phyloP scores from a whole-genome alignment of 164 flowering plant genomes.

The Umbellularia californica region DNA sequence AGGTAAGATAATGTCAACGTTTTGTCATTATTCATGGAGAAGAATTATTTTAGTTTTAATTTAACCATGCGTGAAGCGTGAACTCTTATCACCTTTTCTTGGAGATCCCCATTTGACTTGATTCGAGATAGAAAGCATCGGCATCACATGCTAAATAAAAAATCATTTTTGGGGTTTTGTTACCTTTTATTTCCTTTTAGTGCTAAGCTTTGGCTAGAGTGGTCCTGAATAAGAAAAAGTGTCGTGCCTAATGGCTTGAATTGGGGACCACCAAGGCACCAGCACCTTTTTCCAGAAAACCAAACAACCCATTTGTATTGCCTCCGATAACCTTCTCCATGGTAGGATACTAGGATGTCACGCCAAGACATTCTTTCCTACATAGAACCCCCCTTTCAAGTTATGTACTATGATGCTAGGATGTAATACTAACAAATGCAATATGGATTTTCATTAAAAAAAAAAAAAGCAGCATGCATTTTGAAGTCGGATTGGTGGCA shows the following conservation, averaged over 20 bases:
- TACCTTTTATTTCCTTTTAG: slow-evolving; percentile 9
- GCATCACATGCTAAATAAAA: slow-evolving; percentile 15
- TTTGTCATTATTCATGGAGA: slow-evolving; percentile 19
- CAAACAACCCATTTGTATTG: slow-evolving; percentile 2
- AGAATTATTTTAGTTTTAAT: slow-evolving; percentile 16
- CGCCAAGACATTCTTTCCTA: neutral
- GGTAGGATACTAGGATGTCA: neutral
- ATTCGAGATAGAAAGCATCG: slow-evolving; percentile 20
- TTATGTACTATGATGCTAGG: neutral
- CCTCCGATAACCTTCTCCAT: slow-evolving; percentile 1
- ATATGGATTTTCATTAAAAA: neutral
- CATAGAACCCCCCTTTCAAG: neutral
- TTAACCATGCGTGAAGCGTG: slow-evolving; percentile 4
- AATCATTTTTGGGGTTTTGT: slow-evolving; percentile 14
- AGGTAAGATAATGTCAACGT: slow-evolving; percentile 34
- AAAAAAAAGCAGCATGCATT: too few species aligned
- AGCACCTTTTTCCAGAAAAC: slow-evolving; percentile 10
- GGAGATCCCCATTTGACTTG: slow-evolving; percentile 33
- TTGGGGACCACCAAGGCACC: slow-evolving; percentile 35
- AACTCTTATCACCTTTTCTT: slow-evolving; percentile 17
- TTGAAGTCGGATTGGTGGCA: too few species aligned
- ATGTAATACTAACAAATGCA: neutral
- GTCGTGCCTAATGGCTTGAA: slow-evolving; percentile 19
- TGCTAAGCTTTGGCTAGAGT: slow-evolving; percentile 9
- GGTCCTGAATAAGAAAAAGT: slow-evolving; percentile 16